A percentile compares a stretch with the other conserved stretches of the same genome.
phyloP scores from a whole-genome alignment of 2,329 filamentous ascomycete species.

The Cordyceps cateniannulata region DNA sequence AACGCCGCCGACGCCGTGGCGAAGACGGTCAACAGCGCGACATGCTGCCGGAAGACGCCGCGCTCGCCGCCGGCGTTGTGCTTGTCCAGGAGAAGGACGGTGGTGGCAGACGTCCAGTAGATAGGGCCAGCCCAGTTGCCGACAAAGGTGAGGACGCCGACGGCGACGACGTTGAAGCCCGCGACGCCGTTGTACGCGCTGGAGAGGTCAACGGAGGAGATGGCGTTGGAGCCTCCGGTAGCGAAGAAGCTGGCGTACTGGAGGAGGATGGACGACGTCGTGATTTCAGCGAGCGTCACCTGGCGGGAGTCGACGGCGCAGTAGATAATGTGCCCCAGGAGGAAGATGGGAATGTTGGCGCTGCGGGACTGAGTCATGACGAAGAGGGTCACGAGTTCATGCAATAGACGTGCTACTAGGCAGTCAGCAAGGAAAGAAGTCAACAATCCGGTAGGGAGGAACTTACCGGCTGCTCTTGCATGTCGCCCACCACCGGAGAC shows the following conservation, averaged over 20 bases:
- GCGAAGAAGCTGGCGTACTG: conserved; percentile 84
- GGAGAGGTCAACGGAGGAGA: conserved; percentile 90
- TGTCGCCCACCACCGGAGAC: conserved; percentile 23
- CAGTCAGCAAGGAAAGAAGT: background rate
- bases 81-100: conserved; percentile 47
- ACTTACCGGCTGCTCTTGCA: conserved; percentile 25
- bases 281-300: conserved; percentile 52
- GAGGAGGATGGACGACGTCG: conserved; percentile 66
- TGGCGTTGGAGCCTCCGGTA: conserved; percentile 85
- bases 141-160: conserved; percentile 77
- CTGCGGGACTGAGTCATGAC: conserved; percentile 81
- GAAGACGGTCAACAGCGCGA: conserved; percentile 65
- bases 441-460: background rate
- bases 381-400: conserved; percentile 69
- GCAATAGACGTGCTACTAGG: conserved; percentile 39
- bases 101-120: conserved; percentile 72
- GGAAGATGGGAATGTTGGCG: conserved; percentile 78
- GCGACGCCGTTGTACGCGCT: conserved; percentile 90
- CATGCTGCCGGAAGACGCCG: conserved; percentile 42
- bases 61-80: conserved; percentile 21
- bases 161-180: conserved; percentile 71
- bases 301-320: conserved; percentile 36
- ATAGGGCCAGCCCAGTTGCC: conserved; percentile 89
- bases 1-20: conserved; percentile 56
- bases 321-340: conserved; percentile 61